These are phyloP conservation scores for Auriculariales sp. DNA, from an alignment of 768 basidiomycete species.

Conservation along the genomic window DNA sequence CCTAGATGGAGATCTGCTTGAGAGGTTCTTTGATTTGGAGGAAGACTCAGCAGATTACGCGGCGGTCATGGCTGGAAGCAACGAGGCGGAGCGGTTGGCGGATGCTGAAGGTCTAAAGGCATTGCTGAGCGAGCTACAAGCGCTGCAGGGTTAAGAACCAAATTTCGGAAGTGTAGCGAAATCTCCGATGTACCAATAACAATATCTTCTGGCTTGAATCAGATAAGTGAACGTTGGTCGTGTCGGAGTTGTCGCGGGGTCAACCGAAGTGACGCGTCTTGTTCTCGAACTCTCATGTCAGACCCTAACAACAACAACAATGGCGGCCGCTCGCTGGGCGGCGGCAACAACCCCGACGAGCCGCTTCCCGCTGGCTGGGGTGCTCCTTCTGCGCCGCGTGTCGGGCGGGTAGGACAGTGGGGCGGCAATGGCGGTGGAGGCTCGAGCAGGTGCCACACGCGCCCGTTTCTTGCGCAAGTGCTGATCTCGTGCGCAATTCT, in stretches of 20 bases:
- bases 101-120: neutral
- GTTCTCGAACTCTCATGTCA: slow-evolving; percentile 5
- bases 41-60: slow-evolving; percentile 27
- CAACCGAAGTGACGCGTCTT: neutral
- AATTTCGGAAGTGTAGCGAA: neutral
- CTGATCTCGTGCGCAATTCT: too few relatives aligned
- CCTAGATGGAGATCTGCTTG: slow-evolving; percentile 79
- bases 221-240: too few relatives aligned
- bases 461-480: slow-evolving; percentile 2
- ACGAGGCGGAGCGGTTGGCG: slow-evolving; percentile 33
- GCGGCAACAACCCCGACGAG: slow-evolving; percentile 30
- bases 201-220: too few relatives aligned
- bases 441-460: slow-evolving; percentile 16
- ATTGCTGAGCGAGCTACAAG: neutral
- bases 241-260: neutral
- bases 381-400: slow-evolving; percentile 1
- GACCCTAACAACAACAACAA: slow-evolving; percentile 14
- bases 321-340: slow-evolving; percentile 34
- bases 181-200: neutral
- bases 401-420: slow-evolving; percentile 9
- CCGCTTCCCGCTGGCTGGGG: slow-evolving; percentile 26
- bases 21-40: slow-evolving; percentile 38
- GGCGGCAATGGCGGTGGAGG: slow-evolving; percentile 20
- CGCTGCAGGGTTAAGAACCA: neutral
- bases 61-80: slow-evolving; percentile 41